Conservation (phyloP, 768 basidiomycete species). For the Jaapia argillacea region DNA sequence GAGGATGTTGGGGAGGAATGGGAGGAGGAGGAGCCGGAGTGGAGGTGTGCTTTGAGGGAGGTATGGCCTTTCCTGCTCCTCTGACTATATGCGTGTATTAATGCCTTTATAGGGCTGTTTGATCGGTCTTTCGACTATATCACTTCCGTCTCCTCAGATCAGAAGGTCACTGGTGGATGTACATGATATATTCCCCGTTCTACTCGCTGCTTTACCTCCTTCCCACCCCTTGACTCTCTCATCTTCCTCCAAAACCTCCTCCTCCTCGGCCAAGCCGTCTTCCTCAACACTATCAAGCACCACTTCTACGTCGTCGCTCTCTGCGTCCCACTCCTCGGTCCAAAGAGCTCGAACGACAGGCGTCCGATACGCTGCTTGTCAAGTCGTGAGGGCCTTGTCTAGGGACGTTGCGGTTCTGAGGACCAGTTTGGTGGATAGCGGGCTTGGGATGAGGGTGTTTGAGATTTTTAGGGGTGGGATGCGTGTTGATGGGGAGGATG, state of each 20-base stretch:
- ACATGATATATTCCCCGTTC: conserved; percentile 40
- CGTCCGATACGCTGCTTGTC: conserved; percentile 80
- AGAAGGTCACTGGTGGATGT: conserved; percentile 58
- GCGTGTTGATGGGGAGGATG: conserved; percentile 3
- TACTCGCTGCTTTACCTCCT: conserved; percentile 48
- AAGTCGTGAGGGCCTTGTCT: conserved; percentile 72
- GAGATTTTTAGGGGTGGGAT: conserved; percentile 28
- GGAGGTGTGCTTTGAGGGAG: conserved; percentile 50
- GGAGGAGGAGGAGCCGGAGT: conserved; percentile 67
- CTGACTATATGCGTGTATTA: conserved; percentile 1
- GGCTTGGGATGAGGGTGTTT: conserved; percentile 65
- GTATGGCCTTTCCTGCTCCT: conserved; percentile 21
- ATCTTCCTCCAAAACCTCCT: no score
- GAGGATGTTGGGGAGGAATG: conserved; percentile 32
- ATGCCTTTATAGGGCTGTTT: conserved; percentile 45
- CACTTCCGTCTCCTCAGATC: conserved; percentile 64
- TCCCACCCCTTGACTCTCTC: no score
- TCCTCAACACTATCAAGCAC: no score
- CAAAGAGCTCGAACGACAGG: no score
- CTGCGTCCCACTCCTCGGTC: no score
- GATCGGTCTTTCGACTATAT: conserved; percentile 63
- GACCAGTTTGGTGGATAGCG: conserved; percentile 79
- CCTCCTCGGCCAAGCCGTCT: no score
- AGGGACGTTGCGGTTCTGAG: conserved; percentile 72
- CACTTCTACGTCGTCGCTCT: no score